Conservation (phyloP, 257 asterid genomes). For the Capsicum rhomboideum region DNA sequence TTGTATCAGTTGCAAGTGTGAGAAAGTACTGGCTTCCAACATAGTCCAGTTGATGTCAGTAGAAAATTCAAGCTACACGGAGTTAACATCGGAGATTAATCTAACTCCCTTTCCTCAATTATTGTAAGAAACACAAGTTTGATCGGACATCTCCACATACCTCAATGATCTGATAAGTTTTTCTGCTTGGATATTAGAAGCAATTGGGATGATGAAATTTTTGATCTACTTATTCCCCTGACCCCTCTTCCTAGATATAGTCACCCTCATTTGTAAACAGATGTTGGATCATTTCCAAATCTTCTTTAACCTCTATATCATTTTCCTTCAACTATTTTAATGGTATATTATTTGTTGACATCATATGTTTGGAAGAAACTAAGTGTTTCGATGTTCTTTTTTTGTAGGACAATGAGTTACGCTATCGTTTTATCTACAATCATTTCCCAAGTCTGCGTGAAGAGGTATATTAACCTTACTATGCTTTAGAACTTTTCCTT, state of each 20-base stretch:
- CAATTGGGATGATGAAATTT: background rate
- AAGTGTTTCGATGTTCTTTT: background rate
- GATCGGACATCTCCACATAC: background rate
- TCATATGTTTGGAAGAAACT: background rate
- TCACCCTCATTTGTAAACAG: background rate
- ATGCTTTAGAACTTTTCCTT: background rate
- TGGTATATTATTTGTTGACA: background rate
- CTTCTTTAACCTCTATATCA: background rate
- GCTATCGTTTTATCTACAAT: constrained; percentile 88
- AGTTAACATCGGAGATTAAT: background rate
- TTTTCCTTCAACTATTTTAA: background rate
- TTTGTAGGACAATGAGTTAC: constrained; percentile 71
- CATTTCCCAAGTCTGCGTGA: constrained; percentile 87
- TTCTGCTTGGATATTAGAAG: background rate
- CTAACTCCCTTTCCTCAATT: background rate
- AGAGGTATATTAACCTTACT: constrained; percentile 37
- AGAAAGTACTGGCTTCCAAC: background rate
- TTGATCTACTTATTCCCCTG: background rate
- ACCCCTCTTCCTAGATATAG: background rate
- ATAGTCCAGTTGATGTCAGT: background rate
- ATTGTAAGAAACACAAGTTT: background rate
- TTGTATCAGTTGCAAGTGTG: background rate
- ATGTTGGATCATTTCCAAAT: background rate
- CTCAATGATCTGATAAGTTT: background rate
- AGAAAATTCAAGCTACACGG: background rate